These are phyloP conservation scores for Petunia hybrid DNA, from an alignment of 305 asterid genomes.

Conservation along the genomic window DNA sequence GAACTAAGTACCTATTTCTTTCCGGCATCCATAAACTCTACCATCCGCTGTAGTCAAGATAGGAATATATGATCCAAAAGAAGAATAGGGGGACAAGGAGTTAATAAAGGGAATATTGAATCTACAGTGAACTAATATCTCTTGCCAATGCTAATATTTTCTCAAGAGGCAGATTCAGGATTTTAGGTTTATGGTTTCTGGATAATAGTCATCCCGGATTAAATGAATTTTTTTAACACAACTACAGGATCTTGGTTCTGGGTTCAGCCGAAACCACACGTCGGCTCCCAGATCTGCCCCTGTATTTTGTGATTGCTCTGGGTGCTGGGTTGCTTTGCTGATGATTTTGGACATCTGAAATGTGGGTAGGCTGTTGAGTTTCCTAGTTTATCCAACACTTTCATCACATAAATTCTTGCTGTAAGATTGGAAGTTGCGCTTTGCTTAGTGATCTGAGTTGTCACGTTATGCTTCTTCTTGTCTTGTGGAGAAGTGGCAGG, in stretches of 20 bases:
- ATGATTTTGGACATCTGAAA: neutral
- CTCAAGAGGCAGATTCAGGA: too few relatives aligned
- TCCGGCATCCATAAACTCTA: neutral
- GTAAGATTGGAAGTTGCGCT: slow-evolving; percentile 1
- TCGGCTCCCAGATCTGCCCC: too few relatives aligned
- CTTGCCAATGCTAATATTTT: neutral
- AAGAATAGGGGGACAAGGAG: neutral
- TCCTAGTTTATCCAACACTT: slow-evolving; percentile 15
- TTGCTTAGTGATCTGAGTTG: neutral
- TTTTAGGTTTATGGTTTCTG: too few relatives aligned
- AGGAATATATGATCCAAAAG: neutral
- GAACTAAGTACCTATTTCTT: neutral
- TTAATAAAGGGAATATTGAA: neutral
- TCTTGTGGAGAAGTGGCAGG: slow-evolving; percentile 1
- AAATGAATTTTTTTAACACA: too few relatives aligned
- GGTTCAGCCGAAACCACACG: too few relatives aligned
- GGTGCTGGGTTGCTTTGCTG: neutral
- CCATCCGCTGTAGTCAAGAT: neutral
- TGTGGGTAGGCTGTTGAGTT: slow-evolving; percentile 15
- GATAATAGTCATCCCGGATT: too few relatives aligned
- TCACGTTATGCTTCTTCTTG: slow-evolving; percentile 6
- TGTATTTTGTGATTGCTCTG: neutral
- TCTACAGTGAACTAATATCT: neutral
- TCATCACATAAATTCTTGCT: slow-evolving; percentile 1
- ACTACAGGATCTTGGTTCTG: too few relatives aligned